These are phyloP conservation scores for Boechera divaricarpa DNA, from an alignment of 345 rosid genomes.

Conservation along the genomic window DNA sequence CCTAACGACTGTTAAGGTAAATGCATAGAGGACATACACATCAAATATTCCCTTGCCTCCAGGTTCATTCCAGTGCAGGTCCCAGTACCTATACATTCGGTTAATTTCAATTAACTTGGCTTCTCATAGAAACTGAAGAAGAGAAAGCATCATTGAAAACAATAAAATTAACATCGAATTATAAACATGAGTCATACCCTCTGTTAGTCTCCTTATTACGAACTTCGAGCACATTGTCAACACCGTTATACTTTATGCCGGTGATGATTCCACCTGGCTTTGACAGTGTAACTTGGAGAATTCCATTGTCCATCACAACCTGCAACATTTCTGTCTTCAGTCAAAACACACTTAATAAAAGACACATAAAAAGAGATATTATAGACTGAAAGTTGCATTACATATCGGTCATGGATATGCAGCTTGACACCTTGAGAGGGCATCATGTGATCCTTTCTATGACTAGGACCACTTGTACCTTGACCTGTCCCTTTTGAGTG, in stretches of 20 bases:
- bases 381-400: constrained; percentile 35
- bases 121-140: constrained; percentile 4
- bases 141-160: neutral
- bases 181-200: constrained; percentile 53
- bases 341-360: neutral
- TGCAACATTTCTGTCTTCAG: constrained; percentile 37
- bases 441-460: constrained; percentile 46
- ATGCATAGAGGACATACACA: constrained; percentile 63
- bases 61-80: constrained; percentile 72
- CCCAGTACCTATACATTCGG: constrained; percentile 73
- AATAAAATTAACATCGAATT: neutral
- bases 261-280: constrained; percentile 77
- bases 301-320: constrained; percentile 82
- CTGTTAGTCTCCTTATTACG: constrained; percentile 77
- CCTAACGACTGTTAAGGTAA: constrained; percentile 17
- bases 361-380: constrained; percentile 21
- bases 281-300: constrained; percentile 66
- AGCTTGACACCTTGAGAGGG: constrained; percentile 55
- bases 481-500: constrained; percentile 37
- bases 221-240: constrained; percentile 80
- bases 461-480: constrained; percentile 40
- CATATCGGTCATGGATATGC: constrained; percentile 63
- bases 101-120: constrained; percentile 14
- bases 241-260: constrained; percentile 59
- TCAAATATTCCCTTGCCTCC: constrained; percentile 86